Base-by-base conservation (phyloP, 345 rosid genomes). In the Bretschneidera sinensis region DNA sequence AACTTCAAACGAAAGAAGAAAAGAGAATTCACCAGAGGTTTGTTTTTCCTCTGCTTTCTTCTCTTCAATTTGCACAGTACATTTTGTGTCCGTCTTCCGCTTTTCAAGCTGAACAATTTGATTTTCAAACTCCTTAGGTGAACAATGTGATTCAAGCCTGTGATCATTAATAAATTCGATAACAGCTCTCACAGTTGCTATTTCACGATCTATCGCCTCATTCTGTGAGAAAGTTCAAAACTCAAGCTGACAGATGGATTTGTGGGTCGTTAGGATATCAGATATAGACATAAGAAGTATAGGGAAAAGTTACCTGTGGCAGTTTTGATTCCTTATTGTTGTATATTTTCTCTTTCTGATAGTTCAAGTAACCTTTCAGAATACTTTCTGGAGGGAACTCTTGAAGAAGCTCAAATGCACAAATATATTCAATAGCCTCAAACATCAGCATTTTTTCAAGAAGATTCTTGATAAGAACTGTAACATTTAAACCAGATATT, bases 101-200 rank as follows among this genome's bases (percentile, higher is more conserved):
- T 53, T 53, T 53, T 5, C 15, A 9, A 53, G 24, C 45, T 55
- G 15, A 0, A 19, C 2, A 25, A 55, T 55, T 1, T 28, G 11
- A 9, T 24, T 34, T 17, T 28, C 22, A 6, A 55, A 21, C 17
- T n/a, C 20, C 21, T 34, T 23, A 2, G 43, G 39, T n/a, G 60
- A 43, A 45, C 15, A 24, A 4, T 23, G 57, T 1, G 52, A 51
- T 51, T 66, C 64, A 43, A 66, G 63, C 58, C 51, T 58, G 61
- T 49, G 54, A 35, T 67, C 66, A 7, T 59, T 20, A 49, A 71
- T 43, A 60, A 71, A 73, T 33, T 59, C 53, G 18, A 52, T 31
- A n/a, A 56, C 60, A 60, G 60, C 70, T 57, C 51, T 55, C 24
- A 64, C 43, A 34, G 54, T 54, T 28, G 39, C 49, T n/a, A 69